Percentiles rank a stretch among this genome's conserved stretches.
Conservation (phyloP, 129 eudicot genomes). For the Solidago caesia region DNA sequence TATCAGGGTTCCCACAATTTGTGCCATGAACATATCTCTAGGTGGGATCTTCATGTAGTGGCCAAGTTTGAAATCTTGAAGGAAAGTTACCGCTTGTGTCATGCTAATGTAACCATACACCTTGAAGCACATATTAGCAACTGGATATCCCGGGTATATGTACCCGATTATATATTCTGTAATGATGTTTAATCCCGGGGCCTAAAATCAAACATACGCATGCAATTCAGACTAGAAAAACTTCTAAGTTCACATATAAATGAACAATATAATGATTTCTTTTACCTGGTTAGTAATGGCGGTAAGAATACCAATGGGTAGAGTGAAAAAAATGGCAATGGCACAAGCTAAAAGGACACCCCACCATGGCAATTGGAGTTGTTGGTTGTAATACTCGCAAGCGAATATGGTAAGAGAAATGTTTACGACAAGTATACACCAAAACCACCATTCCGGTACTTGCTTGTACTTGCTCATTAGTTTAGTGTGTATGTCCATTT, state of each 20-base stretch:
- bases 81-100: slow-evolving; percentile 80
- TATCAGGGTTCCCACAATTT: slow-evolving; percentile 70
- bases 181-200: slow-evolving; percentile 90
- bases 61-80: slow-evolving; percentile 91
- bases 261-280: too few relatives aligned
- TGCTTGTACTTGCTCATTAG: slow-evolving; percentile 87
- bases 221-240: not conserved
- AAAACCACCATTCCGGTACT: slow-evolving; percentile 99
- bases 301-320: slow-evolving; percentile 94
- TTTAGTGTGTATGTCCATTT: slow-evolving; percentile 85
- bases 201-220: slow-evolving; percentile 30
- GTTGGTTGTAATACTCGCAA: slow-evolving; percentile 92
- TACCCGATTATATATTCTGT: slow-evolving; percentile 95
- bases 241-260: too few relatives aligned
- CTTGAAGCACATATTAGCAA: slow-evolving; percentile 98
- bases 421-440: slow-evolving; percentile 78
- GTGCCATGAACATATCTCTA: slow-evolving; percentile 86
- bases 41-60: slow-evolving; percentile 98
- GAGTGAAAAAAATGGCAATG: slow-evolving; percentile 87
- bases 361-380: slow-evolving; percentile 99
- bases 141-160: slow-evolving; percentile 96
- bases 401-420: slow-evolving; percentile 69
- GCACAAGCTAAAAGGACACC: slow-evolving; percentile 89
- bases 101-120: slow-evolving; percentile 96
- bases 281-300: slow-evolving; percentile 95